A percentile compares a stretch with the other conserved stretches of the same genome.
Conservation (phyloP, 805 yeast species). For the Maudiozyma bulderi region DNA sequence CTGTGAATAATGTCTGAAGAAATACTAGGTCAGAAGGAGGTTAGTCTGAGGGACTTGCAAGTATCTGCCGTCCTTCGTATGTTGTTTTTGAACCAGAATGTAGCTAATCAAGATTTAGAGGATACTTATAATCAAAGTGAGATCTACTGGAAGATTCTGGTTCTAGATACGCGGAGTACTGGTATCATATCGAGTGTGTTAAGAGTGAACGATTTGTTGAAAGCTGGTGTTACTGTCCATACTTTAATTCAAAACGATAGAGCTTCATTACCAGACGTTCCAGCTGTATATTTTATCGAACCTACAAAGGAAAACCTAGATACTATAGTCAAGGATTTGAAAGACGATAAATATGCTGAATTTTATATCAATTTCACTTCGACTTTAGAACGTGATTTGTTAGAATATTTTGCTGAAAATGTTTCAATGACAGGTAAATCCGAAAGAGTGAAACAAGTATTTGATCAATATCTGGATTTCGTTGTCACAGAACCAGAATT, state of each 20-base stretch:
- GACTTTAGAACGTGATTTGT: conserved; percentile 59
- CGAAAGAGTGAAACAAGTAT: conserved; percentile 72
- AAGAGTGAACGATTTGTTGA: conserved; percentile 80
- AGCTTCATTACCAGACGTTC: conserved; percentile 87
- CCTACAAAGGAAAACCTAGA: conserved; percentile 75
- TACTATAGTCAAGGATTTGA: conserved; percentile 61
- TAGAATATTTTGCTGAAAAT: conserved; percentile 81
- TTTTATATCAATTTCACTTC: conserved; percentile 83
- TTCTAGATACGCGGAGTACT: conserved; percentile 73
- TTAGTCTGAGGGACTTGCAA: conserved; percentile 35
- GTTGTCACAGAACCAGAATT: conserved; percentile 88
- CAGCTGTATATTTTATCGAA: conserved; percentile 83
- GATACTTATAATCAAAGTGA: conserved; percentile 52
- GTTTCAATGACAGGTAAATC: conserved; percentile 68
- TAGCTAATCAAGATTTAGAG: conserved; percentile 41
- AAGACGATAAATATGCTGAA: conserved; percentile 64
- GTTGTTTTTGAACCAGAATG: conserved; percentile 70
- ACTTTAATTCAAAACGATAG: conserved; percentile 61
- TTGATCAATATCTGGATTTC: conserved; percentile 87
- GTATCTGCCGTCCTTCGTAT: conserved; percentile 56
- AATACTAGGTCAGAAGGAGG: conserved; percentile 1
- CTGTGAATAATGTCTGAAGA: not conserved
- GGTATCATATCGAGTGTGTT: conserved; percentile 84
- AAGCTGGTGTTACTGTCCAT: conserved; percentile 89
- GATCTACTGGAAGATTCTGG: conserved; percentile 82